Evolutionary conservation across 768 basidiomycete species (phyloP), one percentile per base, ranked within the genome.

Genomic region (Leccinum rimulosum): DNA sequence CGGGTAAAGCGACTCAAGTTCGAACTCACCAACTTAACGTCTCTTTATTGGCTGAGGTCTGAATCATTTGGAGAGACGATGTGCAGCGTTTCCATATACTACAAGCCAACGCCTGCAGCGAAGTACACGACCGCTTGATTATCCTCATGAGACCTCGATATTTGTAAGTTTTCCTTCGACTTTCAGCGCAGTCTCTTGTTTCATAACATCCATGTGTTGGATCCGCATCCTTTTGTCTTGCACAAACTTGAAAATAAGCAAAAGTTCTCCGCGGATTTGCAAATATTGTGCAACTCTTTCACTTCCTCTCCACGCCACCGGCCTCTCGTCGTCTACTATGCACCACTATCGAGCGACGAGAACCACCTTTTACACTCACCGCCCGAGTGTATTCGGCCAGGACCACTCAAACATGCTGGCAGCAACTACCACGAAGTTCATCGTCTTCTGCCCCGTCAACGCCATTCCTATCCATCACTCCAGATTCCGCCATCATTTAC

Each of bases 241-340:
- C 47, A 35, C 9, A 65, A 91, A 25, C 25, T 25, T 25, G 25
- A 25, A 88, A 92, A 95, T 94, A 92, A 95, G 33, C 33, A 33
- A 88, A 91, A 12, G 92, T 73, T 92, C 93, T 53, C 91, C 93
- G 56, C 33, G 33, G 33, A 33, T 73, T 65, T 77, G 66, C 60
- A 25, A 25, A 25, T 25, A 73, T n/a, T 40, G 17, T n/a, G 38
- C 17, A 40, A 56, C 11, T 71, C 84, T 56, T 76, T 77, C 58
- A 73, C 76, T 53, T 72, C 88, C 57, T 82, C 87, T 59, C 81
- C 88, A 59, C 86, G 89, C 73, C 86, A 91, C 50, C 87, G 91
- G 75, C 89, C 89, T 61, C 88, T 89, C 64, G 87, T 84, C 55
- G 84, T 82, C n/a, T 70, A 82, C 52, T 81, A 33, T 11, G 33